A percentile compares a stretch with the other conserved stretches of the same genome.
phyloP scores from a whole-genome alignment of 2,329 filamentous ascomycete species.

The Beauveria bassiana region DNA sequence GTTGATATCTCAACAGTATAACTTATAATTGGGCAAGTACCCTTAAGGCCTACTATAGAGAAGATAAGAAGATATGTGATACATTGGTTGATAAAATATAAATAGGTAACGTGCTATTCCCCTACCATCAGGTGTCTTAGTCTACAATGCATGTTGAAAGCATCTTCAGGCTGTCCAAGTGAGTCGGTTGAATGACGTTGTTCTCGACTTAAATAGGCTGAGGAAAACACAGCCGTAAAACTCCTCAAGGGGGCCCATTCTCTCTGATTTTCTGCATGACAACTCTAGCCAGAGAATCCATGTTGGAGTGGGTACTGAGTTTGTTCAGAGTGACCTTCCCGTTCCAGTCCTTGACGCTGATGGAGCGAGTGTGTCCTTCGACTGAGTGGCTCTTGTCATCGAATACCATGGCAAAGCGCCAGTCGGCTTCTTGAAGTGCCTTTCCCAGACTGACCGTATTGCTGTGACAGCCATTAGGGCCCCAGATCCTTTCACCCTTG shows the following conservation, averaged over 20 bases:
- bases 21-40: background rate
- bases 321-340: background rate
- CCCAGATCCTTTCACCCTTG: background rate
- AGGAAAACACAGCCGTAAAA: background rate
- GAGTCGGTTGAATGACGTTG: background rate
- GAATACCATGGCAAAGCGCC: background rate
- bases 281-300: background rate
- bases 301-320: background rate
- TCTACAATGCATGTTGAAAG: background rate
- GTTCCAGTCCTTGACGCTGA: background rate
- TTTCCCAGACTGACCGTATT: background rate
- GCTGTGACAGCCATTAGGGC: background rate
- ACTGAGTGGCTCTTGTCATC: background rate
- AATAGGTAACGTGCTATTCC: background rate
- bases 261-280: background rate
- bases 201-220: background rate
- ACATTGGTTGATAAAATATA: background rate
- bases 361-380: background rate
- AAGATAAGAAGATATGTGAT: background rate
- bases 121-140: background rate
- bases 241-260: background rate
- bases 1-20: background rate
- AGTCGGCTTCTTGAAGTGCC: background rate
- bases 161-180: background rate
- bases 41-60: background rate